Evolutionary conservation across 2,329 filamentous ascomycete genomes (phyloP), one percentile per base, ranked within the genome.

Genomic region (Eutypella sp.): DNA sequence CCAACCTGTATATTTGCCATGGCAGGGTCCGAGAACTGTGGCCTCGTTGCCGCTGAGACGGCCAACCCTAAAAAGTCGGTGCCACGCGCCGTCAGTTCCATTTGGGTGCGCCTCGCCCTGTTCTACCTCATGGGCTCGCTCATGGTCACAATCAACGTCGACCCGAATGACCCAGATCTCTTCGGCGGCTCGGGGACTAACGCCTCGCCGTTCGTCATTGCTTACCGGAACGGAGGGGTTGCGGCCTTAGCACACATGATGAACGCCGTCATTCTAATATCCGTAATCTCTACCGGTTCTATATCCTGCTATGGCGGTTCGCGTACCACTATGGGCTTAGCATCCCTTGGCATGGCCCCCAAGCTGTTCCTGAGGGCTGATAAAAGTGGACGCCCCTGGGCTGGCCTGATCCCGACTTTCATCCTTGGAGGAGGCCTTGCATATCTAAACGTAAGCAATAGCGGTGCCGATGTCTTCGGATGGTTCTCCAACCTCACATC

Each of bases 1-100:
- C 48, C 78, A 2, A 55, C 52, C 34, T 54, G 52, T 29, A 55
- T 73, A 13, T 81, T 81, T 57, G 74, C 78, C 23, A 81, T 80
- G 55, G 72, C 68, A 5, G 70, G 70, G 6, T 67, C 67, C 1
- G 71, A 74, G 47, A 70, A 68, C 48, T 58, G 59, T 8, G 70
- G 69, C 16, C 57, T 74, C 4, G 67, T 71, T 4, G 68, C 71
- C 0, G 68, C 68, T 10, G 71, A 74, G 50, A 69, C 69, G 0
- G 52, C 51, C 5, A 73, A 73, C 50, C 71, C 71, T 1, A 58
- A 57, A 5, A 67, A 66, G 49, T 62, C 69, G 3, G 66, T 73
- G 2, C 70, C 71, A 10, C 62, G 62, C 4, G 71, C 71, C 11
- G 67, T 73, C n/a, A 65, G 63, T 27, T 69, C 69, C 10, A 70